Evolutionary conservation across 306 rosid genomes (phyloP).

Genomic region (Cucumis hystrix): DNA sequence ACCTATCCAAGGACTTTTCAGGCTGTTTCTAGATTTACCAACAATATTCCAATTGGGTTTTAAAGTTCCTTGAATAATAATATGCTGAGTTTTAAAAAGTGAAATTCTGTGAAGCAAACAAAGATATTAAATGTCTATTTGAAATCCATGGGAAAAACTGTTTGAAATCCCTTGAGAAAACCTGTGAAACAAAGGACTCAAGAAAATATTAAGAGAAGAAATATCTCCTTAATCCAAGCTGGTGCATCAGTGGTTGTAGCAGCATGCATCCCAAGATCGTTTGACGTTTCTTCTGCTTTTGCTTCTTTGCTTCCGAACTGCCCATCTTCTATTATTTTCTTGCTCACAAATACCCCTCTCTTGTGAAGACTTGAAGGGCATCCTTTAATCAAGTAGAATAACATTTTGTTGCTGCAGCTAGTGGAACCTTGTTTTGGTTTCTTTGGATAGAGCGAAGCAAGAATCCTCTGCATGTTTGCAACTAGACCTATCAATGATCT

Average conservation of each 20-base stretch:
- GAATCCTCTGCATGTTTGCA: background rate
- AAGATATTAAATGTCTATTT: too few species aligned
- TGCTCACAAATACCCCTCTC: background rate
- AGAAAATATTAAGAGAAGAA: too few species aligned
- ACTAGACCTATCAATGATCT: background rate
- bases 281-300: background rate
- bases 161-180: too few species aligned
- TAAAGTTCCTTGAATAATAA: too few species aligned
- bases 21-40: too few species aligned
- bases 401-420: background rate
- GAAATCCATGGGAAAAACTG: too few species aligned
- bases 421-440: background rate
- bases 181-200: too few species aligned
- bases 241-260: background rate
- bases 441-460: background rate
- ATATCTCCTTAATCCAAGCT: too few species aligned
- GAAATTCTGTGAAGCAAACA: too few species aligned
- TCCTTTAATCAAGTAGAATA: background rate
- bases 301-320: background rate
- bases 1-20: too few species aligned
- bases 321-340: background rate
- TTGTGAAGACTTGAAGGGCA: background rate
- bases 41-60: too few species aligned
- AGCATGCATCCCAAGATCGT: background rate
- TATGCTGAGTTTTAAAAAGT: too few species aligned